These are phyloP conservation scores for Lichtheimia hyalospora DNA, from an alignment of 371 early-diverging fungal genomes.

Conservation along the genomic window DNA sequence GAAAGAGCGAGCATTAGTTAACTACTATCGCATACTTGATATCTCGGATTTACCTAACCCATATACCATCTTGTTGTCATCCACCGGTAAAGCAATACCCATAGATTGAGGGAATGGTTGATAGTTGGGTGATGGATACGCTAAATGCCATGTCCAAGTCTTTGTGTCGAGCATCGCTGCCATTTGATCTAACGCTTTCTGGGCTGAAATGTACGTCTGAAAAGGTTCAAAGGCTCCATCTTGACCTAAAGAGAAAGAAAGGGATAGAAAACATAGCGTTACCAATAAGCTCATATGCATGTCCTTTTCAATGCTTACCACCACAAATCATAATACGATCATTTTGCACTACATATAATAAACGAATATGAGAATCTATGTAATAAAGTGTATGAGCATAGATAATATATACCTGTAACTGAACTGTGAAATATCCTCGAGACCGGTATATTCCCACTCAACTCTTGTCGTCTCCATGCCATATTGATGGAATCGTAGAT, in stretches of 20 bases:
- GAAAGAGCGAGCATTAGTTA: background rate
- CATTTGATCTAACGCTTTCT: slow-evolving; percentile 10
- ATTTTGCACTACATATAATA: too few relatives aligned
- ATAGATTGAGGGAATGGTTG: slow-evolving; percentile 34
- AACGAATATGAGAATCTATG: background rate
- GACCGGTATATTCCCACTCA: slow-evolving; percentile 22
- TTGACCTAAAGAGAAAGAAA: too few relatives aligned
- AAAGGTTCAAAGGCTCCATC: slow-evolving; percentile 26
- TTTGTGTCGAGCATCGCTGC: slow-evolving; percentile 23
- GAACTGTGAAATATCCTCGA: slow-evolving; percentile 30
- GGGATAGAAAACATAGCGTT: background rate
- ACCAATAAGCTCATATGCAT: background rate
- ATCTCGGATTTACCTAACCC: slow-evolving; percentile 22
- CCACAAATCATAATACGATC: too few relatives aligned
- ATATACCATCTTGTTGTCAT: slow-evolving; percentile 28
- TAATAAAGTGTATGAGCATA: background rate
- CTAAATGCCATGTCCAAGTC: slow-evolving; percentile 27
- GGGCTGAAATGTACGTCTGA: slow-evolving; percentile 27
- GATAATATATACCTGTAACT: slow-evolving; percentile 23
- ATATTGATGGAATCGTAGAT: slow-evolving; percentile 17
- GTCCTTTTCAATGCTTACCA: too few relatives aligned
- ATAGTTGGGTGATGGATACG: slow-evolving; percentile 18
- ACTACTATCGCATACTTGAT: too few relatives aligned
- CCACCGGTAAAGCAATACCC: slow-evolving; percentile 19
- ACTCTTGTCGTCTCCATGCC: slow-evolving; percentile 19